Percentiles rank a stretch among this genome's conserved stretches.
Evolutionary conservation across 2,329 filamentous ascomycete genomes (phyloP).

Genomic region (Atkinsonella hypoxylon): DNA sequence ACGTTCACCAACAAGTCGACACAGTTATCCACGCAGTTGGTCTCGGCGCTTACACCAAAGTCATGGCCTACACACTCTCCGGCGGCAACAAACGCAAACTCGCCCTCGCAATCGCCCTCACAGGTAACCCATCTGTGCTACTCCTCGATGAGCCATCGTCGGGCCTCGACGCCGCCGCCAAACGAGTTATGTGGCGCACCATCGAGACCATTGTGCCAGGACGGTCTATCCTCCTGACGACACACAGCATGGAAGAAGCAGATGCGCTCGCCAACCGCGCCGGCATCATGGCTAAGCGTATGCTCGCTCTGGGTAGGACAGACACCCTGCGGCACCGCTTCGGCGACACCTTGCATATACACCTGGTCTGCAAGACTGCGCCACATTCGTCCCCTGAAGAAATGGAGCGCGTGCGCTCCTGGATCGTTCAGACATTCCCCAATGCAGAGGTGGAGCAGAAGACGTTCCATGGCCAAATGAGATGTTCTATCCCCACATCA

Average conservation of each 20-base stretch:
- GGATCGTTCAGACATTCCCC: constrained; percentile 51
- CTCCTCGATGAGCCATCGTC: constrained; percentile 82
- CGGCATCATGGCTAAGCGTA: constrained; percentile 73
- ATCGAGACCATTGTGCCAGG: constrained; percentile 62
- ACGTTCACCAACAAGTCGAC: constrained; percentile 65
- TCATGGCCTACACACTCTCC: constrained; percentile 69
- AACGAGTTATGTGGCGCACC: constrained; percentile 87
- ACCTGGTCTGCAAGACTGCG: constrained; percentile 63
- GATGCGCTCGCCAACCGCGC: constrained; percentile 75
- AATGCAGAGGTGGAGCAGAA: constrained; percentile 58
- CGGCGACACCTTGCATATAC: constrained; percentile 69
- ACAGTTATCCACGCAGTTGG: constrained; percentile 75
- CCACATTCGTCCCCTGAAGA: constrained; percentile 60
- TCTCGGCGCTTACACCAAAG: constrained; percentile 53
- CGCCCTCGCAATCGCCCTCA: constrained; percentile 76
- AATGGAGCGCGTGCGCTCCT: constrained; percentile 52
- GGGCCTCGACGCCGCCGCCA: constrained; percentile 81
- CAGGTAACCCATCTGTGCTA: constrained; percentile 81
- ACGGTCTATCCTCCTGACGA: constrained; percentile 76
- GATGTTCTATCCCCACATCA: constrained; percentile 64
- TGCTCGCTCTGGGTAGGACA: constrained; percentile 74
- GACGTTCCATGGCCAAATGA: constrained; percentile 73
- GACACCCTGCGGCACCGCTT: constrained; percentile 62
- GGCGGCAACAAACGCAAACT: constrained; percentile 91
- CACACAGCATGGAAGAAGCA: constrained; percentile 92